A percentile compares a stretch with the other conserved stretches of the same genome.
These are phyloP conservation scores for Trichoderma reesei DNA, from an alignment of 495 filamentous ascomycete species.

Conservation along the genomic window DNA sequence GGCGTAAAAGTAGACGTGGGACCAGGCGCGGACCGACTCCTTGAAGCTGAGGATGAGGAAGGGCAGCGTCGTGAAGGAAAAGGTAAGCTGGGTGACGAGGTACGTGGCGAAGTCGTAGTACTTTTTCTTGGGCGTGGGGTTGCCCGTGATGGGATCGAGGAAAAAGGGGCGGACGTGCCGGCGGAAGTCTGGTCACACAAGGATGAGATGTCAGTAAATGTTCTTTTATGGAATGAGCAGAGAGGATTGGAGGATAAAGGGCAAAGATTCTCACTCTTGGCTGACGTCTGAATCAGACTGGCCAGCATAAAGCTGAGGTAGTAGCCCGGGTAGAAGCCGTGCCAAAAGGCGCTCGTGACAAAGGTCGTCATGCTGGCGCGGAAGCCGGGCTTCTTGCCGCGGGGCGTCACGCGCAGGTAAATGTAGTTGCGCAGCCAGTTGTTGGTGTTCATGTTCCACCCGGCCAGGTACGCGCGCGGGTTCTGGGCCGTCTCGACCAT, in stretches of 20 bases:
- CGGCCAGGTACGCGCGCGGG: conserved; percentile 73
- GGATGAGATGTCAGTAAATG: too few species aligned
- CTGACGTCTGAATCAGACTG: conserved; percentile 80
- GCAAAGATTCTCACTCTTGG: conserved; percentile 64
- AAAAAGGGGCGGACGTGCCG: conserved; percentile 90
- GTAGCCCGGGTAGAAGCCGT: conserved; percentile 95
- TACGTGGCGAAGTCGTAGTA: conserved; percentile 81
- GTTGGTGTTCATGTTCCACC: conserved; percentile 98
- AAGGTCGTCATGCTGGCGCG: conserved; percentile 91
- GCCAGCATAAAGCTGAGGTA: conserved; percentile 85
- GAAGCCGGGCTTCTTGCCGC: conserved; percentile 94
- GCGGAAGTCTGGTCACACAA: conserved; percentile 64
- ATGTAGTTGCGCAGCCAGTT: conserved; percentile 93
- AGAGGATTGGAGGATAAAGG: background rate
- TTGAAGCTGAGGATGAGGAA: conserved; percentile 71
- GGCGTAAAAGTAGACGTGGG: conserved; percentile 81
- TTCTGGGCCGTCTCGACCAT: conserved; percentile 85
- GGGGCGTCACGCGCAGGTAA: conserved; percentile 89
- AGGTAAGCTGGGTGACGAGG: conserved; percentile 70
- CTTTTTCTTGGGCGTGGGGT: conserved; percentile 59
- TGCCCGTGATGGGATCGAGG: conserved; percentile 56
- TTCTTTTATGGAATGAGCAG: background rate
- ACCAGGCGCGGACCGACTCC: conserved; percentile 63
- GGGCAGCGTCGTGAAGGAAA: conserved; percentile 71
- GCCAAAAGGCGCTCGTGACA: conserved; percentile 89